Evolutionary conservation across 163 green algal genomes (phyloP), one percentile per base, ranked within the genome.

Genomic region (Prototheca wickerhamii): DNA sequence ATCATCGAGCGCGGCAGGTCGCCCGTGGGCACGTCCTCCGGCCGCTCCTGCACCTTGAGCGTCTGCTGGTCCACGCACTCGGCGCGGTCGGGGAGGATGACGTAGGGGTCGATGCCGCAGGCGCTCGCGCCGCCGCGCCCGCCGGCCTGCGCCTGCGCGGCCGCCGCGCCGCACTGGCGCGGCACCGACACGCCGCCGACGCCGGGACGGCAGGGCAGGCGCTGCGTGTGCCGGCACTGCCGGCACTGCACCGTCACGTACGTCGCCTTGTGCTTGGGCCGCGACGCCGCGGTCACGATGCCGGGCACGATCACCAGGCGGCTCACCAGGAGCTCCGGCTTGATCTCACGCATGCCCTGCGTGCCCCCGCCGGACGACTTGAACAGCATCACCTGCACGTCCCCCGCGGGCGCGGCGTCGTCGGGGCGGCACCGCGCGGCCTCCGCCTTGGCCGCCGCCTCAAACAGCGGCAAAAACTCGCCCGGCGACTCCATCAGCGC

Each of bases 1-100:
- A 89, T 79, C 68, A 98, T 82, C 29, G 68, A 88, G 54, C 89
- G 83, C 0, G 90, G 90, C 69, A 98, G 80, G 79, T 99, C 94
- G 26, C 92, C 90, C 18, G 89, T 96, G 42, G 93, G 94, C 34
- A 99, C 92, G 71, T 97, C 89, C 82, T 97, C 88, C 0, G 91
- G 89, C 30, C 85, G 82, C 76, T 96, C 89, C 87, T 95, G 80
- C 34, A 73, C 37, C 80, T 99, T 99, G 35, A 99, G 82, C 46
- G 82, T 93, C 80, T 99, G 94, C 82, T 96, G 87, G 82, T 99
- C 94, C 33, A 96, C 82, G 65, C 91, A 99, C 58, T 77, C 71
- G 54, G 69, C 83, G 29, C 69, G 73, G 68, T 92, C 80, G 3
- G 87, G 74, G 59, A 98, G 67, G 29, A 96, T 74, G 17, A 88